Conservation (phyloP, 345 rosid genomes). For the Lepidium didymum region DNA sequence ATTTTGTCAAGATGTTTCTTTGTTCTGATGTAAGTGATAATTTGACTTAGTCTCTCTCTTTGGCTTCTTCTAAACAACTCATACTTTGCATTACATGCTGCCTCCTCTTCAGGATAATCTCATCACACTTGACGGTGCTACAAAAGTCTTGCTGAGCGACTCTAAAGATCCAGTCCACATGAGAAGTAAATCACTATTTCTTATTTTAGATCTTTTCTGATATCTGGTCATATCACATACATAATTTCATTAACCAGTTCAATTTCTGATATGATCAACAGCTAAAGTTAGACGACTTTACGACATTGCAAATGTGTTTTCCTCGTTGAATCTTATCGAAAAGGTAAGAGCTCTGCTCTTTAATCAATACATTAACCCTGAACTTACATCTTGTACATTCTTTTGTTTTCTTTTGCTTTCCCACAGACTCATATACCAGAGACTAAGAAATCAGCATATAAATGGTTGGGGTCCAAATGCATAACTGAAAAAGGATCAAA, state of each 20-base stretch:
- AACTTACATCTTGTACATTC: neutral
- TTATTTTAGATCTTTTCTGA: neutral
- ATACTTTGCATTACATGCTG: neutral
- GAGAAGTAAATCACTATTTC: slow-evolving; percentile 46
- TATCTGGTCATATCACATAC: neutral
- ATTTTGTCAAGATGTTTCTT: slow-evolving; percentile 79
- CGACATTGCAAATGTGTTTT: slow-evolving; percentile 80
- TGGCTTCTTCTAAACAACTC: neutral
- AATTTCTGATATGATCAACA: slow-evolving; percentile 29
- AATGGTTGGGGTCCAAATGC: slow-evolving; percentile 67
- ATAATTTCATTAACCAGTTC: slow-evolving; percentile 4
- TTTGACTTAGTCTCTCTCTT: neutral
- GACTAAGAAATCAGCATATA: slow-evolving; percentile 69
- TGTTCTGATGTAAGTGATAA: slow-evolving; percentile 53
- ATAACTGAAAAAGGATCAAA: slow-evolving; percentile 18
- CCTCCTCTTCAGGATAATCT: slow-evolving; percentile 37
- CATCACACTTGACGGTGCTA: slow-evolving; percentile 73
- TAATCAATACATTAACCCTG: neutral
- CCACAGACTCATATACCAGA: slow-evolving; percentile 66
- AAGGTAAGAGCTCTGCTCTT: slow-evolving; percentile 36
- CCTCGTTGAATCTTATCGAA: slow-evolving; percentile 70
- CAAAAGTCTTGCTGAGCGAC: slow-evolving; percentile 58
- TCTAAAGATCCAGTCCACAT: slow-evolving; percentile 46
- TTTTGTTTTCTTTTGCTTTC: neutral
- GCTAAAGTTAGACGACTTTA: slow-evolving; percentile 83